phyloP scores from a whole-genome alignment of 2,329 filamentous ascomycete genomes.

The Pseudocercospora vitis region DNA sequence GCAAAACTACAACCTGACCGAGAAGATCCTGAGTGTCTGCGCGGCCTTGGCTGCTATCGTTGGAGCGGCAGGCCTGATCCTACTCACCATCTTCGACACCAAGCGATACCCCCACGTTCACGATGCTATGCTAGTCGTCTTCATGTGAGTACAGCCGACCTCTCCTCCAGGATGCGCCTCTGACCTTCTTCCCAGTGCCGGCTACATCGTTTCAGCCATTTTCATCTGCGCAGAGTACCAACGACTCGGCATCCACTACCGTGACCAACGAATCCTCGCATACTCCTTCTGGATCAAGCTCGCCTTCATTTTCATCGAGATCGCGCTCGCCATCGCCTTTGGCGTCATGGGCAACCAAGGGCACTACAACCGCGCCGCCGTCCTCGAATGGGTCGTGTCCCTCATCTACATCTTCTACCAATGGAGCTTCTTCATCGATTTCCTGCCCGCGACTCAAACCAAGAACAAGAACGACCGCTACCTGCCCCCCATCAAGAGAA shows the following conservation, averaged over 20 bases:
- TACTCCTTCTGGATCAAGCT: constrained; percentile 87
- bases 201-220: constrained; percentile 81
- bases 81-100: constrained; percentile 84
- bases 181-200: constrained; percentile 44
- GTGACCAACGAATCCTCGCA: constrained; percentile 70
- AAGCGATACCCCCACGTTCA: constrained; percentile 66
- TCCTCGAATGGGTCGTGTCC: constrained; percentile 77
- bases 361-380: constrained; percentile 66
- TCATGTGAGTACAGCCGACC: constrained; percentile 54
- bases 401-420: constrained; percentile 88
- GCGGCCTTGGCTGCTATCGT: constrained; percentile 68
- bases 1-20: constrained; percentile 64
- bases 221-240: constrained; percentile 91
- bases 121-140: constrained; percentile 73
- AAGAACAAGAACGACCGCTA: constrained; percentile 46
- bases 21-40: constrained; percentile 62
- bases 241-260: constrained; percentile 76
- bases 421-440: constrained; percentile 76
- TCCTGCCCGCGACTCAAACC: constrained; percentile 72
- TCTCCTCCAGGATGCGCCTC: not conserved
- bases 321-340: constrained; percentile 73
- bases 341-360: constrained; percentile 44
- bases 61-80: constrained; percentile 77
- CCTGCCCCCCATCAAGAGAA: constrained; percentile 40
- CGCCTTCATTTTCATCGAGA: constrained; percentile 75